phyloP scores from a whole-genome alignment of 768 basidiomycete species.

The Calocybe gangraenosa region DNA sequence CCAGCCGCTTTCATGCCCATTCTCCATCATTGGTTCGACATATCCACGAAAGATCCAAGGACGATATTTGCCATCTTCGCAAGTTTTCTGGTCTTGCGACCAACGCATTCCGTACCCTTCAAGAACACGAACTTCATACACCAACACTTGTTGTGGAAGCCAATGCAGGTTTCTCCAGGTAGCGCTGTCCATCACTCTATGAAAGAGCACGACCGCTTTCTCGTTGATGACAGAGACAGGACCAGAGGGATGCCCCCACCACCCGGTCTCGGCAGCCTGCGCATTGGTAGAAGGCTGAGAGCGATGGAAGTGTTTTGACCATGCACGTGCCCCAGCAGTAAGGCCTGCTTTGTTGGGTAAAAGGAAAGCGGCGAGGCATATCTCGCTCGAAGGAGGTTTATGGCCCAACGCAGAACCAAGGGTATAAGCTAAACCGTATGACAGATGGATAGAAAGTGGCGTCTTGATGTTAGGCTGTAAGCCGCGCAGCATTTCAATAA shows the following conservation, averaged over 20 bases:
- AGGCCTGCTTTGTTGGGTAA: slow-evolving; percentile 45
- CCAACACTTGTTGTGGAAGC: slow-evolving; percentile 57
- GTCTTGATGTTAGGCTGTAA: slow-evolving; percentile 2
- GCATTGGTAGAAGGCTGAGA: slow-evolving; percentile 26
- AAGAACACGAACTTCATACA: slow-evolving; percentile 55
- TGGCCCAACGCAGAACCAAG: slow-evolving; percentile 52
- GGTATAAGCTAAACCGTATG: slow-evolving; percentile 55
- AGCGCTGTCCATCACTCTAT: slow-evolving; percentile 45
- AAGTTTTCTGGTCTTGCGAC: slow-evolving; percentile 42
- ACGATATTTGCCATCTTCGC: slow-evolving; percentile 6
- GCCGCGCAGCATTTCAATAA: slow-evolving; percentile 12
- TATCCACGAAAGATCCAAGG: slow-evolving; percentile 61
- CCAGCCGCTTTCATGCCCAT: slow-evolving; percentile 63
- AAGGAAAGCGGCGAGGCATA: slow-evolving; percentile 50
- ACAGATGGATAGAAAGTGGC: slow-evolving; percentile 40
- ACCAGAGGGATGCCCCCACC: slow-evolving; percentile 59
- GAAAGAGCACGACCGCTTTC: slow-evolving; percentile 45
- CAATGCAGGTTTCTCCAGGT: slow-evolving; percentile 66
- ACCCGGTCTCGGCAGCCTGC: slow-evolving; percentile 29
- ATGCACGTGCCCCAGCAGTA: slow-evolving; percentile 58
- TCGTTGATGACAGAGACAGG: slow-evolving; percentile 51
- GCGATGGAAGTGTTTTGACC: slow-evolving; percentile 63
- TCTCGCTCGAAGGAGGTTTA: slow-evolving; percentile 42
- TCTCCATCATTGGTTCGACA: slow-evolving; percentile 65
- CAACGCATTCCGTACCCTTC: slow-evolving; percentile 70